These are phyloP conservation scores for Lichtheimia ramosa DNA, from an alignment of 371 early-diverging fungal species.

Conservation along the genomic window DNA sequence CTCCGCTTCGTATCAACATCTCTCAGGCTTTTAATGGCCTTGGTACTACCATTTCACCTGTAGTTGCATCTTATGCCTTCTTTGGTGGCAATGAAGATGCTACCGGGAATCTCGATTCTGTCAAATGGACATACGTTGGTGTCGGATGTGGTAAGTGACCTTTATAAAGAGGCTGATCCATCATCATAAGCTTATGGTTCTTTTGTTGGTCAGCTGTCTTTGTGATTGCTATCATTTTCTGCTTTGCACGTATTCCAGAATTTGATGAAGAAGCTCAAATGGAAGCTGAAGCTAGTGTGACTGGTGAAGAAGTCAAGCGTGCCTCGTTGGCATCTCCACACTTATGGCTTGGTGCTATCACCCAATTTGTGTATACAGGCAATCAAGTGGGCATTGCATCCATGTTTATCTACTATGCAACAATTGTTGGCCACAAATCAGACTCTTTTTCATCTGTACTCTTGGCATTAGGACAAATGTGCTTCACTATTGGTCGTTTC, in stretches of 20 bases:
- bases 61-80: slow-evolving; percentile 49
- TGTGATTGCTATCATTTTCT: slow-evolving; percentile 36
- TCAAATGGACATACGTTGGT: slow-evolving; percentile 50
- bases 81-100: slow-evolving; percentile 31
- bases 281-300: slow-evolving; percentile 21
- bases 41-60: slow-evolving; percentile 43
- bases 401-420: slow-evolving; percentile 43
- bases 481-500: slow-evolving; percentile 49
- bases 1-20: slow-evolving; percentile 41
- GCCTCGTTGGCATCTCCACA: slow-evolving; percentile 40
- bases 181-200: neutral
- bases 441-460: slow-evolving; percentile 27
- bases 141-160: slow-evolving; percentile 36
- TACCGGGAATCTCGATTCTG: slow-evolving; percentile 28
- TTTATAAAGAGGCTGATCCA: neutral
- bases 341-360: slow-evolving; percentile 35
- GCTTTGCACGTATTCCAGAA: slow-evolving; percentile 45
- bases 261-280: slow-evolving; percentile 40
- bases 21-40: slow-evolving; percentile 52
- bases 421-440: slow-evolving; percentile 31
- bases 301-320: slow-evolving; percentile 16
- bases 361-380: slow-evolving; percentile 47
- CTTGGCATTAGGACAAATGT: slow-evolving; percentile 36
- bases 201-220: slow-evolving; percentile 26
- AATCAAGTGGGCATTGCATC: slow-evolving; percentile 47